phyloP scores from a whole-genome alignment of 2,329 filamentous ascomycete species.

The Cercospora sp. region DNA sequence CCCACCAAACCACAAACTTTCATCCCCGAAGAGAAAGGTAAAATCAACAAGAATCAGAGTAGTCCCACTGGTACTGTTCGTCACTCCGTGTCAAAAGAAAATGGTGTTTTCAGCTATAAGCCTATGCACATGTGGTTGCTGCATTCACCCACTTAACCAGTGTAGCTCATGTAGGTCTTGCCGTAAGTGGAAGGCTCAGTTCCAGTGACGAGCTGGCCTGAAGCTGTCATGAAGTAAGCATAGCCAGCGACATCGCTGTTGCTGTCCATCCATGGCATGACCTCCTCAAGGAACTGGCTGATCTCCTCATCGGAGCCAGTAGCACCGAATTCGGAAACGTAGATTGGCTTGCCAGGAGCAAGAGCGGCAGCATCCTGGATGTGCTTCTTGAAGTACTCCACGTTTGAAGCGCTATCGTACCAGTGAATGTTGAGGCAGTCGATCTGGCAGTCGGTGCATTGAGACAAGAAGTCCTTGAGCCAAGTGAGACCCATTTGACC shows the following conservation, averaged over 20 bases:
- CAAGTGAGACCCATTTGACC: constrained; percentile 54
- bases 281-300: constrained; percentile 51
- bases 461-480: constrained; percentile 55
- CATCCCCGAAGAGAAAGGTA: constrained; percentile 6
- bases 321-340: constrained; percentile 66
- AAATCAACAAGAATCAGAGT: constrained; percentile 19
- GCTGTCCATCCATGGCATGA: constrained; percentile 50
- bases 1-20: not conserved
- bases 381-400: constrained; percentile 57
- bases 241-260: constrained; percentile 41
- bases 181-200: constrained; percentile 35
- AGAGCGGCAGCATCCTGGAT: constrained; percentile 46
- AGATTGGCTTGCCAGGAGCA: constrained; percentile 49
- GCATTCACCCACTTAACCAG: constrained; percentile 12
- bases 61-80: constrained; percentile 9
- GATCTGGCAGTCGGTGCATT: constrained; percentile 48
- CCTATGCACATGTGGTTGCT: not conserved
- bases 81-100: constrained; percentile 4
- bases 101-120: not conserved
- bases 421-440: constrained; percentile 66
- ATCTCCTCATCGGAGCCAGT: constrained; percentile 47
- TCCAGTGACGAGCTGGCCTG: constrained; percentile 40
- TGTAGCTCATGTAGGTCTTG: constrained; percentile 33
- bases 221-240: constrained; percentile 39
- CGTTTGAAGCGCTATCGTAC: constrained; percentile 56